Base-by-base conservation (phyloP, 495 filamentous ascomycete species). In the Xeromyces bisporus region DNA sequence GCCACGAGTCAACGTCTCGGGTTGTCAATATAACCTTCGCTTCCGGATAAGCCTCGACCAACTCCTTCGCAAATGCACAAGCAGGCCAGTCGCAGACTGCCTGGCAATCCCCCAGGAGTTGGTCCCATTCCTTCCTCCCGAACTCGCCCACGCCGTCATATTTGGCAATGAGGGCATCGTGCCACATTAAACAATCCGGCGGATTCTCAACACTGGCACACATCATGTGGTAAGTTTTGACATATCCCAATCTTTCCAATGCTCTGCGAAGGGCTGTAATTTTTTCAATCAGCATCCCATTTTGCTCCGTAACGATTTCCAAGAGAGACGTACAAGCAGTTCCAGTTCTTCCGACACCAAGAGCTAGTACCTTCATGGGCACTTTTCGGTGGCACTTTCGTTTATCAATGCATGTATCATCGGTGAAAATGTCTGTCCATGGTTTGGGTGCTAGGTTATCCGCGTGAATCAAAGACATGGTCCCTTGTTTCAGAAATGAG, bases 41-140 rank as follows among this genome's bases (percentile, higher is more conserved):
- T 26, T 79, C 73, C 9, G 74, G 73, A 39, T 79, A 79, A 9
- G 73, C 70, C 28, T 69, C 70, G 18, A 78, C 75, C 20, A 80
- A 54, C 46, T 80, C 74, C 41, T 69, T 64, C 28, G 67, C 71
- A 39, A 78, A 78, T 18, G 69, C 67, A 30, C 66, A 69, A 25
- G 70, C 70, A 7, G 74, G 73, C 64, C 67, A 69, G 56, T 80
- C 74, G 46, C 65, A 73, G 15, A 77, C 67, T 26, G 72, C 71
- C 56, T 73, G 66, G 43, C 68, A 73, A 43, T 73, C 62, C 31
- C 74, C 74, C 24, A 79, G 53, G 8, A 79, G 60, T 53, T 71
- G 63, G 45, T 79, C 74, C 68, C 69, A 77, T 47, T 79, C 69
- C 46, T 69, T 65, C 15, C 66, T 61, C 33, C 63, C 67, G 47